phyloP scores from a whole-genome alignment of 345 rosid genomes.

The Acer campestre region DNA sequence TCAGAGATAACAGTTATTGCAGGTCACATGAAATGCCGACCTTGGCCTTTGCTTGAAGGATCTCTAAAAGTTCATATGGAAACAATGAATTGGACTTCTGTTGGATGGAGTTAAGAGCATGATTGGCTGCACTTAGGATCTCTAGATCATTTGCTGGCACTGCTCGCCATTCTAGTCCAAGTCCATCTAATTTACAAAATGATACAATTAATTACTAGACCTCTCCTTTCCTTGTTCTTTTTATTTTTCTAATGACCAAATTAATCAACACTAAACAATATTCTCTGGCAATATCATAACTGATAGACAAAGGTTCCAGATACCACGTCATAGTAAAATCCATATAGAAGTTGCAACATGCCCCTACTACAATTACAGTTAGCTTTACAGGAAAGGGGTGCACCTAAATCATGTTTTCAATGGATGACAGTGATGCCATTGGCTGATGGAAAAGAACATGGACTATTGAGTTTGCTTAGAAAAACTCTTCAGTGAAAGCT shows the following conservation, averaged over 20 bases:
- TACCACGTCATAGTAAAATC: neutral
- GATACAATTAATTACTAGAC: conserved; percentile 7
- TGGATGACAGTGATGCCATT: neutral
- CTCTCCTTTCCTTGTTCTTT: neutral
- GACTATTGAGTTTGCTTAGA: neutral
- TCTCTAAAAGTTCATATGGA: conserved; percentile 58
- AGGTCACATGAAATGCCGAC: conserved; percentile 18
- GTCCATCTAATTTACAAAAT: conserved; percentile 30
- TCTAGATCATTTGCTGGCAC: conserved; percentile 49
- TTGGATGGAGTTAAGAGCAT: conserved; percentile 60
- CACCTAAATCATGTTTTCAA: neutral
- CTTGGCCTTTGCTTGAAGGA: conserved; percentile 58
- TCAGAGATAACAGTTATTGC: neutral
- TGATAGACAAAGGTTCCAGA: neutral
- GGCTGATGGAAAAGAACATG: neutral
- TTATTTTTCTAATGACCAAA: neutral
- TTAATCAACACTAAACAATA: neutral
- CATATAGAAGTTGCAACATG: neutral
- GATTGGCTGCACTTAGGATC: conserved; percentile 68
- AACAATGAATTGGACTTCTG: conserved; percentile 61
- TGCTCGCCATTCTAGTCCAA: conserved; percentile 38
- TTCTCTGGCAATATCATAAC: neutral
- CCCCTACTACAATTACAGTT: neutral
- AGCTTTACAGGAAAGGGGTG: neutral
- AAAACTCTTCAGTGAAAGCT: neutral